phyloP scores from a whole-genome alignment of 345 rosid genomes.

The Anastatica hierochuntica region DNA sequence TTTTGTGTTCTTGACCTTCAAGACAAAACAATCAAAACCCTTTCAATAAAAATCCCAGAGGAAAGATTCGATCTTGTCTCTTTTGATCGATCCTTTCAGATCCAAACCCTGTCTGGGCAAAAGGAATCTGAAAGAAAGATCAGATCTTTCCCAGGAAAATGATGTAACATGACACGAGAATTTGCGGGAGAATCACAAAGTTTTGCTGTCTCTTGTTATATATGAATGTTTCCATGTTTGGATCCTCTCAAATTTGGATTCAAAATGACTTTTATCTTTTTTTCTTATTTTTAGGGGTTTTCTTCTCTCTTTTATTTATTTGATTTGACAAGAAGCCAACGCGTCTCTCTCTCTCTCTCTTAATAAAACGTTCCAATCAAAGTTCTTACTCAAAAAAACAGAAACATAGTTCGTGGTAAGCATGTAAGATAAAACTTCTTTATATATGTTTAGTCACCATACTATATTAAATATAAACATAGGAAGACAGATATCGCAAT shows the following conservation, averaged over 20 bases:
- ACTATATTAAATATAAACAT: slow-evolving; percentile 22
- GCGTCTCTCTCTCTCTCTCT: too few species aligned
- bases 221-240: slow-evolving; percentile 22
- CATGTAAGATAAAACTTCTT: neutral
- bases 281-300: slow-evolving; percentile 20
- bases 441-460: neutral
- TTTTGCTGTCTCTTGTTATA: slow-evolving; percentile 17
- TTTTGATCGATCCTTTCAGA: slow-evolving; percentile 16
- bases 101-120: slow-evolving; percentile 26
- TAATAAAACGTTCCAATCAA: too few species aligned
- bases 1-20: slow-evolving; percentile 17
- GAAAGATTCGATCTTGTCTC: slow-evolving; percentile 19
- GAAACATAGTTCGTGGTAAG: slow-evolving; percentile 20
- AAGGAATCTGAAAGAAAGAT: slow-evolving; percentile 28
- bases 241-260: slow-evolving; percentile 22
- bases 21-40: neutral
- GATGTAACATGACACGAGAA: slow-evolving; percentile 25
- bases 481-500: neutral
- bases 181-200: slow-evolving; percentile 24
- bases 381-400: too few species aligned
- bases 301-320: slow-evolving; percentile 18
- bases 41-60: slow-evolving; percentile 11
- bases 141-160: slow-evolving; percentile 25
- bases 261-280: neutral
- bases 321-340: slow-evolving; percentile 24